A percentile compares a stretch with the other conserved stretches of the same genome.
Evolutionary conservation across 306 rosid genomes (phyloP).

Genomic region (Mimosa pudica): DNA sequence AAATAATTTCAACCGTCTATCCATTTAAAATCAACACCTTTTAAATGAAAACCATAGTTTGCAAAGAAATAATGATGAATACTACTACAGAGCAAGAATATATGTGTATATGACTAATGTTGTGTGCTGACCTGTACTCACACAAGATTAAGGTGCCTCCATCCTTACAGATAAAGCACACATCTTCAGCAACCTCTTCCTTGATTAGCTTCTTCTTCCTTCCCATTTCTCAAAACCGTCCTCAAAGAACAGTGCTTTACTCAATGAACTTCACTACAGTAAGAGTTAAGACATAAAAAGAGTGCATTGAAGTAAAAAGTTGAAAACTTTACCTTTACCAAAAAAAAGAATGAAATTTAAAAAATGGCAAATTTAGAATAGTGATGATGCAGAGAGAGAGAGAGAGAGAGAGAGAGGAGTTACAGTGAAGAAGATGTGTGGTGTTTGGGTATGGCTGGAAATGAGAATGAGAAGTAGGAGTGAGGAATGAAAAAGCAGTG

Average conservation of each 20-base stretch:
- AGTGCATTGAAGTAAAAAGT: too few species aligned
- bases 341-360: too few species aligned
- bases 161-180: constrained; percentile 66
- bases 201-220: constrained; percentile 41
- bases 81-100: not conserved
- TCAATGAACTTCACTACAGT: not conserved
- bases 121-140: constrained; percentile 51
- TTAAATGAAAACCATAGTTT: not conserved
- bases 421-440: too few species aligned
- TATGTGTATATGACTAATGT: not conserved
- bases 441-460: too few species aligned
- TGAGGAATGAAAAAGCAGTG: too few species aligned
- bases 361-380: too few species aligned
- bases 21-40: constrained; percentile 18
- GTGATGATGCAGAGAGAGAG: too few species aligned
- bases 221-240: constrained; percentile 33
- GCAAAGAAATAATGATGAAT: not conserved
- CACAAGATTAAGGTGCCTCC: constrained; percentile 58
- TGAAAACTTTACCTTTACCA: too few species aligned
- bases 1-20: not conserved
- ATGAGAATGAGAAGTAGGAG: too few species aligned
- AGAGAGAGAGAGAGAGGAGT: too few species aligned
- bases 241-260: not conserved
- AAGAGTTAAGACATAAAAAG: too few species aligned
- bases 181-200: constrained; percentile 61